These are phyloP conservation scores for Ilyonectria robusta DNA, from an alignment of 2,329 filamentous ascomycete genomes.

Conservation along the genomic window DNA sequence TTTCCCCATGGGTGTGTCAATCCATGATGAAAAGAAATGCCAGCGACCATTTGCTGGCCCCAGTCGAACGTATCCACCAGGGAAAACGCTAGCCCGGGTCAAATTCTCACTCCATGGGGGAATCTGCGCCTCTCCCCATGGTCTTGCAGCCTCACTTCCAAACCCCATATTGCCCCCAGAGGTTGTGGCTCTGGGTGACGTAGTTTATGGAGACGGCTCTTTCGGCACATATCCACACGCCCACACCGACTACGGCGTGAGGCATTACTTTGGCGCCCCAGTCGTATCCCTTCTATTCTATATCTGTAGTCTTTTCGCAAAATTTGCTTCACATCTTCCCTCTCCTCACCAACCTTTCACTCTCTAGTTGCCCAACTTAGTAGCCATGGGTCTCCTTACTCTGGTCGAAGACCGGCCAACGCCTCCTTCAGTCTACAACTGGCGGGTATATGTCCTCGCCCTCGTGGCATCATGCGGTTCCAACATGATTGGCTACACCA, in stretches of 20 bases:
- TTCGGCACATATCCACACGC: constrained; percentile 15
- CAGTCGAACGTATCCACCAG: constrained; percentile 7
- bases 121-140: constrained; percentile 18
- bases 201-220: constrained; percentile 27
- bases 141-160: constrained; percentile 7
- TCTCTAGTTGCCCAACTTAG: constrained; percentile 1
- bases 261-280: constrained; percentile 19
- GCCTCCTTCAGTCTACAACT: constrained; percentile 56
- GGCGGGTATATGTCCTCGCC: constrained; percentile 52
- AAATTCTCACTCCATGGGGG: constrained; percentile 20
- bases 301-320: constrained; percentile 3
- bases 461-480: constrained; percentile 55
- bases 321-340: neutral
- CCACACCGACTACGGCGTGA: constrained; percentile 30
- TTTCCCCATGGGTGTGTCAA: neutral
- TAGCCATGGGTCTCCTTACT: constrained; percentile 49
- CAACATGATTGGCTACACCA: constrained; percentile 60
- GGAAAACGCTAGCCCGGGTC: constrained; percentile 25
- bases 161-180: constrained; percentile 26
- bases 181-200: constrained; percentile 13
- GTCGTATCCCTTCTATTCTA: constrained; percentile 1
- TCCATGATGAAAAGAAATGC: neutral
- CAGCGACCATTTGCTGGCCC: constrained; percentile 4
- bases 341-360: neutral
- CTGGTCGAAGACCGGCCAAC: constrained; percentile 55